phyloP scores from a whole-genome alignment of 805 yeast genomes.

The Starmera dryadoides region DNA sequence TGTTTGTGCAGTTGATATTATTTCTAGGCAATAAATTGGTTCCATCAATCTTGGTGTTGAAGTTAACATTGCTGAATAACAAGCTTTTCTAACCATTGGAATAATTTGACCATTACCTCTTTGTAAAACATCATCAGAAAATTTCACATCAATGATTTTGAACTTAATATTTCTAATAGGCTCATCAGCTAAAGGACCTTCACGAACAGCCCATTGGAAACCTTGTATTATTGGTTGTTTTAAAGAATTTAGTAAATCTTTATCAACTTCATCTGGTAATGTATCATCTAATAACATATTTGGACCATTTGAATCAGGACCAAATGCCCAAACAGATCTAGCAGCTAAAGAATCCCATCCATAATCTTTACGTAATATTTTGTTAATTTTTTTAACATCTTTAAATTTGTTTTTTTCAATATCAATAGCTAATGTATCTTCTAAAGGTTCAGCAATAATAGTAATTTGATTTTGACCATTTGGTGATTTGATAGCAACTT shows the following conservation, averaged over 20 bases:
- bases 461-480: conserved; percentile 53
- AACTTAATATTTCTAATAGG: conserved; percentile 66
- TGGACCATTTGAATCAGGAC: conserved; percentile 48
- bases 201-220: conserved; percentile 73
- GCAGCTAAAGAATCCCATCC: conserved; percentile 83
- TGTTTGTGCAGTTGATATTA: conserved; percentile 45
- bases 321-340: conserved; percentile 74
- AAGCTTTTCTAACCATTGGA: conserved; percentile 78
- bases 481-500: conserved; percentile 53
- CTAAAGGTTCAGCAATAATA: conserved; percentile 70
- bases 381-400: conserved; percentile 38
- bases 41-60: conserved; percentile 78
- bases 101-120: conserved; percentile 65
- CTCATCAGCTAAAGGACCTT: conserved; percentile 93
- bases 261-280: conserved; percentile 61
- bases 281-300: conserved; percentile 66
- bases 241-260: conserved; percentile 32
- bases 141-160: conserved; percentile 52
- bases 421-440: conserved; percentile 44
- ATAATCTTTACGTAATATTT: conserved; percentile 46
- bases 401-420: conserved; percentile 42
- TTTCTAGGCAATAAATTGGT: conserved; percentile 61
- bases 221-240: conserved; percentile 65
- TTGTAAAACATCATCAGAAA: conserved; percentile 41
- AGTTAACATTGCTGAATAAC: conserved; percentile 70